Base-by-base conservation (phyloP, 2,329 filamentous ascomycete genomes). In the Peltaster fructicola region DNA sequence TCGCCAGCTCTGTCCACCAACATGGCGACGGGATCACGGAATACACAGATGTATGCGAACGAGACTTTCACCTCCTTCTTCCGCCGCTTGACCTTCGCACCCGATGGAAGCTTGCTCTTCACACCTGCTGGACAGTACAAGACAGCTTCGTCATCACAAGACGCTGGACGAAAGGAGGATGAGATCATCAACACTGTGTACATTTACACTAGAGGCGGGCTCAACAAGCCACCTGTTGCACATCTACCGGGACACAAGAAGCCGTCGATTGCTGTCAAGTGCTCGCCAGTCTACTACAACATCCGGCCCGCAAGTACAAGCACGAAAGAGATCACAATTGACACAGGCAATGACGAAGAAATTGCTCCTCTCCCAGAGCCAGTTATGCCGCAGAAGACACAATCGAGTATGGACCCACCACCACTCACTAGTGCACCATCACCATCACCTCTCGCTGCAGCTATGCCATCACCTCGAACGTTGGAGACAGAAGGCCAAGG, bases 21-120 rank as follows among this genome's bases (percentile, higher is more conserved):
- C 15, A 49, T 35, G 61, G 66, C 15, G 39, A 25, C 32, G 30
- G 74, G 74, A 7, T 66, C 80, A 26, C 80, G 74, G 45, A 93
- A 92, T 40, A 73, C 82, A 20, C 82, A 73, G 38, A 73, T 98
- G 22, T 98, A 98, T 48, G 82, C 82, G 22, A 95, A 93, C 42
- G 88, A 98, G 53, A 93, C 85, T 0, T 67, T 95, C 31, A 93
- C 85, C 0, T 95, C 88, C 0, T 98, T 98, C 56, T 98, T 98
- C 56, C 68, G 88, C 25, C 71, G 88, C 22, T 59, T 98, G 24
- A 84, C 85, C 0, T 98, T 98, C 46, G 82, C 90, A 1, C 85
- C 88, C 0, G 90, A 98, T 45, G 88, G 88, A 14, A 92, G 84
- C 47, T 59, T 98, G 24, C 63, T 98, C 4, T 73, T 98, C 35